Conservation (phyloP, 78 protist species). For the Dictyostelium purpureum region DNA sequence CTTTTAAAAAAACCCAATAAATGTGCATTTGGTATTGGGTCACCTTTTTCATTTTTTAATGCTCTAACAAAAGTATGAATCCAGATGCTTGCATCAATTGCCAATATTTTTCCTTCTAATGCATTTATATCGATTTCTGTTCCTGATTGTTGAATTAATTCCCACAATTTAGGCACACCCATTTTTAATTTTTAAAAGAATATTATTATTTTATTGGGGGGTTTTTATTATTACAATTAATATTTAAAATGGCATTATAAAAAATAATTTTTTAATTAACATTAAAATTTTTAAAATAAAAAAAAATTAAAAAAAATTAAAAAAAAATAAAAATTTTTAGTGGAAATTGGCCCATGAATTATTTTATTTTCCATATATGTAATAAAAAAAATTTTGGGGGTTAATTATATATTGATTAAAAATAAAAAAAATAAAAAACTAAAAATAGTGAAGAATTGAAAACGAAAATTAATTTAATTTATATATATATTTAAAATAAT, state of each 20-base stretch:
- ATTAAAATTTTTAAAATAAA: not conserved
- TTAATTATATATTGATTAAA: no score
- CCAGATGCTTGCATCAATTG: constrained; percentile 73
- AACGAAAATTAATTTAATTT: no score
- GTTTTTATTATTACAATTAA: no score
- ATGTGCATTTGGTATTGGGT: constrained; percentile 40
- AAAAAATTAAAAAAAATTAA: not conserved
- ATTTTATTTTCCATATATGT: no score
- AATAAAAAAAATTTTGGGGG: no score
- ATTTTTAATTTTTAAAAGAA: not conserved
- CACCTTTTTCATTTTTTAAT: constrained; percentile 51
- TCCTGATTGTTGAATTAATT: constrained; percentile 49
- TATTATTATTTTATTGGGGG: no score
- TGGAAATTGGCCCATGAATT: no score
- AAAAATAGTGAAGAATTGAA: no score
- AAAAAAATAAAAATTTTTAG: no score
- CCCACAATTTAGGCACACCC: constrained; percentile 80
- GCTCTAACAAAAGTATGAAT: constrained; percentile 41
- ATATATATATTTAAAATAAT: not conserved
- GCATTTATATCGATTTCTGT: constrained; percentile 7
- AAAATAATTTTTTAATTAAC: no score
- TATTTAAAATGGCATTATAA: no score
- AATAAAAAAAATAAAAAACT: no score
- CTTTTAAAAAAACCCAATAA: constrained; percentile 69
- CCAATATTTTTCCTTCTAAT: not conserved